Conservation (phyloP, 1,284 basidiomycete species). For the Blastosporella zonata region DNA sequence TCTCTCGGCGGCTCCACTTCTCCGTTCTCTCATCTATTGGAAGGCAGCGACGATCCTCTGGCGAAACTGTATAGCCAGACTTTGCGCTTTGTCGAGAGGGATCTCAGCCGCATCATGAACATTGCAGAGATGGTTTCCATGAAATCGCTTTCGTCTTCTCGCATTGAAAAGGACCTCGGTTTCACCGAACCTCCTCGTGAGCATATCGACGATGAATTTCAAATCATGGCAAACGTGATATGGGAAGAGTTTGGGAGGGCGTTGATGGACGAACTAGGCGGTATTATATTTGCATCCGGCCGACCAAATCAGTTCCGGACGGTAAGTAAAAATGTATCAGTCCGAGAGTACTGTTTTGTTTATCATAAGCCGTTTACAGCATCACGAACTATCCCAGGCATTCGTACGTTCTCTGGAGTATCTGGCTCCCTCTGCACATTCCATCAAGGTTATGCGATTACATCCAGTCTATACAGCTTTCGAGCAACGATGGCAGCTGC, state of each 20-base stretch:
- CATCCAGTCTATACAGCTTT: conserved; percentile 75
- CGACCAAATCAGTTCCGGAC: conserved; percentile 87
- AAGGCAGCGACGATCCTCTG: conserved; percentile 64
- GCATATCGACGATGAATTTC: conserved; percentile 48
- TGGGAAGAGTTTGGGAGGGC: conserved; percentile 82
- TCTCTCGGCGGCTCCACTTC: conserved; percentile 23
- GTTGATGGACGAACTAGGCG: conserved; percentile 83
- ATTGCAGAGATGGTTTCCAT: conserved; percentile 66
- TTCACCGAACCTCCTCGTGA: conserved; percentile 15
- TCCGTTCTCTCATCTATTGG: conserved; percentile 50
- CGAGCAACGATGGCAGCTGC: conserved; percentile 89
- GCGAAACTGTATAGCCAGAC: conserved; percentile 78
- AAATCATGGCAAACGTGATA: conserved; percentile 82
- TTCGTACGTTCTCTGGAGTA: conserved; percentile 87
- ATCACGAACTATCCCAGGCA: conserved; percentile 79
- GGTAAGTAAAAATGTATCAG: conserved; percentile 40
- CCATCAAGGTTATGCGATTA: conserved; percentile 67
- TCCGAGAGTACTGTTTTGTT: neutral
- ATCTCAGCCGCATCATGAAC: conserved; percentile 71
- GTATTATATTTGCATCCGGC: conserved; percentile 85
- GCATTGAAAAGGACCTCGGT: conserved; percentile 19
- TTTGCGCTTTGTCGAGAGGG: conserved; percentile 74
- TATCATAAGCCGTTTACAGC: conserved; percentile 38
- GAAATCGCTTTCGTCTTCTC: conserved; percentile 36
- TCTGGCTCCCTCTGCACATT: conserved; percentile 72